Base-by-base conservation (phyloP, 768 basidiomycete species). In the Russula foetens region DNA sequence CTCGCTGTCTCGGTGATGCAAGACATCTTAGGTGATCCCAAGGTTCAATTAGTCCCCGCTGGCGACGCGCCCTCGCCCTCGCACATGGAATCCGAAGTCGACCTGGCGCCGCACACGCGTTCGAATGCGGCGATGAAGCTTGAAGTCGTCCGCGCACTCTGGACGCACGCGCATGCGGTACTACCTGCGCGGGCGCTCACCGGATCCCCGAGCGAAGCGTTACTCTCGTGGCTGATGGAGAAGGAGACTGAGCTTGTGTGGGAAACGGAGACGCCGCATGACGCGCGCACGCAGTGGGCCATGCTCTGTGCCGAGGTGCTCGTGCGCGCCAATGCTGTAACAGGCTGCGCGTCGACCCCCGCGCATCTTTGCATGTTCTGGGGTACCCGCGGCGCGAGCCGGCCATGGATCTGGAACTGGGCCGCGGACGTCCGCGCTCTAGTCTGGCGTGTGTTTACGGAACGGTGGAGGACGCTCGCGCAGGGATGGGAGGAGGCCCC, bases 401-500 rank as follows among this genome's bases (percentile, higher is more conserved):
- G 63, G 28, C 62, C 63, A 17, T 64, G 68, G 26, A 51, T 56
- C 15, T 74, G 72, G 69, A 66, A 68, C 7, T 75, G 74, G 74
- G 31, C 66, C 35, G 80, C 76, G 71, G 75, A 75, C 28, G 75
- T 79, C 43, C 76, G 77, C n/a, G 73, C 74, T 26, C 58, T 72
- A 0, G 77, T 86, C 7, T 92, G 89, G 89, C 71, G 74, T 29
- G 71, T 71, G 24, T 84, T 84, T 64, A 73, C 78, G 23, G 75
- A 81, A 57, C 75, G 74, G 21, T 91, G 89, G 87, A 73, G 69
- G 54, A 72, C 74, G 15, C 75, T 77, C 51, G 53, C 56, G 23
- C 65, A 65, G 3, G 72, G 69, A 21, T 88, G 83, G 83, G 82
- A 85, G 60, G 77, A 79, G 15, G 78, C 78, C 21, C 71, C 79